Evolutionary conservation across 1,284 basidiomycete species (phyloP), one percentile per base, ranked within the genome.

Genomic region (Trametes hirsuta): DNA sequence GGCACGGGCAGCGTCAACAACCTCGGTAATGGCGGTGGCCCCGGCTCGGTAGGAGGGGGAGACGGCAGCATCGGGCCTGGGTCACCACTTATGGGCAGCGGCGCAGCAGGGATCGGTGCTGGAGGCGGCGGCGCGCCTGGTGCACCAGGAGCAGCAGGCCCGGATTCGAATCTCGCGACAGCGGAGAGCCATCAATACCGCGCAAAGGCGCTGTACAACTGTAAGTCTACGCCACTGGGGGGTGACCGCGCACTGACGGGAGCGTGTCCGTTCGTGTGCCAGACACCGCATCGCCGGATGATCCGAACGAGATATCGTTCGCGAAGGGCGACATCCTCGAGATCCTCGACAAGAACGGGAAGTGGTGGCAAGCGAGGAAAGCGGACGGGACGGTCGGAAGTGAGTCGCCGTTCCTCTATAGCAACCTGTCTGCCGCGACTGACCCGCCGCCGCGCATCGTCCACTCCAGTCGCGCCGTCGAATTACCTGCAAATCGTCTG

Each of bases 281-380:
- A 90, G 95, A 99, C 79, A 87, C 86, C 59, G 97, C 96, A 35
- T 94, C 91, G 8, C 82, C 92, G 18, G 95, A 98, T 64, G 97
- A 99, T 76, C 94, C 96, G 10, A 97, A 94, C 70, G 97, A 99
- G 77, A 93, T 99, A 51, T 94, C 93, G 49, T 98, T 99, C 75
- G 74, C 80, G 58, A 98, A 98, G 75, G 95, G 95, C 58, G 97
- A 98, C 73, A 83, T 95, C 42, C 84, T 99, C 66, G 95, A 98
- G 61, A 93, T 99, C 64, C 76, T 97, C 52, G 97, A 99, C 77
- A 95, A 94, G 74, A 85, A 89, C 68, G 94, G 94, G 53, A 95
- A 95, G 75, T 96, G 94, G 94, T 98, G 94, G 94, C 94, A 97
- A 75, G 94, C 95, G 47, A 88, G 82, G 70, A 97, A 93, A 74